These are phyloP conservation scores for Zymoseptoria passerinii DNA, from an alignment of 2,329 filamentous ascomycete genomes.

Conservation along the genomic window DNA sequence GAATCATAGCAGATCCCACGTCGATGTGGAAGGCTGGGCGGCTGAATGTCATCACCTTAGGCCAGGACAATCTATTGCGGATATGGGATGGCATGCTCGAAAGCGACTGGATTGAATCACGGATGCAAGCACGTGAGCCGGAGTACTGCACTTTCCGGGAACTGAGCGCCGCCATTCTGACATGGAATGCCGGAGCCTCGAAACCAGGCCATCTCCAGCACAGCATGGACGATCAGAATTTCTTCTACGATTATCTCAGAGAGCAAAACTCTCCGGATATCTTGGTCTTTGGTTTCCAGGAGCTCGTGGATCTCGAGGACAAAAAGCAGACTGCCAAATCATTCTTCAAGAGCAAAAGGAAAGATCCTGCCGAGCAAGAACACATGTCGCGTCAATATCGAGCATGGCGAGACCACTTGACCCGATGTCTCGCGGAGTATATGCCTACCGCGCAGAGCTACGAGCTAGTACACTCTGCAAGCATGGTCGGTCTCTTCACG, in stretches of 20 bases:
- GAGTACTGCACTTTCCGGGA: conserved; percentile 82
- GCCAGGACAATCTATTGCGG: conserved; percentile 74
- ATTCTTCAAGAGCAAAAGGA: conserved; percentile 73
- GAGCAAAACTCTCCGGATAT: conserved; percentile 78
- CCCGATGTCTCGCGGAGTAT: conserved; percentile 71
- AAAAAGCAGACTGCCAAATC: conserved; percentile 95
- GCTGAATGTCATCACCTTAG: conserved; percentile 76
- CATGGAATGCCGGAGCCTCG: conserved; percentile 95
- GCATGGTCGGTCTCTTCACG: conserved; percentile 88
- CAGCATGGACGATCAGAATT: conserved; percentile 60
- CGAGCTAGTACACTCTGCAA: conserved; percentile 76
- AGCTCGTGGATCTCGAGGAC: conserved; percentile 95
- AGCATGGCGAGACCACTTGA: conserved; percentile 87
- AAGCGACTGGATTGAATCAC: conserved; percentile 85
- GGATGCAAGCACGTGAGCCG: conserved; percentile 76
- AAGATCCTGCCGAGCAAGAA: conserved; percentile 76
- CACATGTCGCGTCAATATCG: conserved; percentile 96
- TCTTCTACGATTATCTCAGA: conserved; percentile 72
- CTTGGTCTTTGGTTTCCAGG: conserved; percentile 92
- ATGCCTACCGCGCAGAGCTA: conserved; percentile 72
- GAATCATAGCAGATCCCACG: conserved; percentile 67
- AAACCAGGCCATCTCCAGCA: conserved; percentile 77
- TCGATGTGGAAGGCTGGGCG: conserved; percentile 80
- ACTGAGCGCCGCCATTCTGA: conserved; percentile 71
- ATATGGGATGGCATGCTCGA: conserved; percentile 89